Evolutionary conservation across 225 moss, liverwort and hornwort species (phyloP).

Genomic region (Pleurozium schreberi): DNA sequence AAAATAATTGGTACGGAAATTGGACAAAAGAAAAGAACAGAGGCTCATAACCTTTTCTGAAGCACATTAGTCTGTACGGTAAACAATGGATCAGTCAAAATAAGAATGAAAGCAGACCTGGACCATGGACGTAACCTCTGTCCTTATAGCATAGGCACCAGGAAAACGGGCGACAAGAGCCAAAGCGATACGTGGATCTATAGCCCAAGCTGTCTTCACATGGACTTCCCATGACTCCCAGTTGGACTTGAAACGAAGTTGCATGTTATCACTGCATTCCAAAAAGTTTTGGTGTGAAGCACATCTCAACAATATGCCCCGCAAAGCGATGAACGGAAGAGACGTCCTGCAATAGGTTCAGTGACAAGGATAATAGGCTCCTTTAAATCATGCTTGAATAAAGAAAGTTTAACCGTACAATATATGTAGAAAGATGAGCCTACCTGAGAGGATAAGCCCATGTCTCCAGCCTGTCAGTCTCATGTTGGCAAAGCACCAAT

Average conservation of each 20-base stretch:
- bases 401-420: not conserved
- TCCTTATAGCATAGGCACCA: slow-evolving; percentile 34
- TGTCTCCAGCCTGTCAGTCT: slow-evolving; percentile 76
- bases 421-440: not conserved
- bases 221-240: slow-evolving; percentile 59
- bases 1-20: not conserved
- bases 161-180: slow-evolving; percentile 72
- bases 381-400: not conserved
- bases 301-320: not conserved
- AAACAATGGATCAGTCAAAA: not conserved
- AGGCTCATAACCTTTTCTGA: not conserved
- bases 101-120: slow-evolving; percentile 37
- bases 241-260: slow-evolving; percentile 44
- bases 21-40: not conserved
- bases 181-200: slow-evolving; percentile 66
- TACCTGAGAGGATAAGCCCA: slow-evolving; percentile 85
- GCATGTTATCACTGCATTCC: slow-evolving; percentile 17
- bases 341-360: not conserved
- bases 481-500: slow-evolving; percentile 67
- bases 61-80: not conserved
- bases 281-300: not conserved
- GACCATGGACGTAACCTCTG: slow-evolving; percentile 57
- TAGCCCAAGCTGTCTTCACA: slow-evolving; percentile 70
- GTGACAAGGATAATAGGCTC: not conserved
- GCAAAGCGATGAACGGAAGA: not conserved